Percentiles rank a stretch among this genome's conserved stretches.
These are phyloP conservation scores for Penicillium vulpinum DNA, from an alignment of 2,329 filamentous ascomycete species.

Conservation along the genomic window DNA sequence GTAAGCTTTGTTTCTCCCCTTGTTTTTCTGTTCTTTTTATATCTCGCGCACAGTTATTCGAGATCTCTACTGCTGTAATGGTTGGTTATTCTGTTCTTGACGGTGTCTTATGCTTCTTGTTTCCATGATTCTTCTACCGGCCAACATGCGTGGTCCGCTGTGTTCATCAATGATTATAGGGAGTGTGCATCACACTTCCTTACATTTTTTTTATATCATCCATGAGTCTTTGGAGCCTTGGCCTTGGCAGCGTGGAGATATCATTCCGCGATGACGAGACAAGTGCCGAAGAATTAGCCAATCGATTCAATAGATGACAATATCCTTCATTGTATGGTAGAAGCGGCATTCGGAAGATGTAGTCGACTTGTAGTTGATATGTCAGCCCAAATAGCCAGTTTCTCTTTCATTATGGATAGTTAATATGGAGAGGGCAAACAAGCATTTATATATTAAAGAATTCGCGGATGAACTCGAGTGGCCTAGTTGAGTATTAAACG, in stretches of 20 bases:
- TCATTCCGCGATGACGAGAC: constrained; percentile 1
- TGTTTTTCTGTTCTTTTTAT: constrained; percentile 3
- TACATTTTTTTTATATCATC: constrained; percentile 1
- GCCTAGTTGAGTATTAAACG: neutral
- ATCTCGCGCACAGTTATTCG: constrained; percentile 6
- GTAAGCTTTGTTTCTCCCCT: constrained; percentile 15
- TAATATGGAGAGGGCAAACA: neutral
- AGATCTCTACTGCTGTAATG: constrained; percentile 25
- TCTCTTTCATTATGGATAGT: neutral
- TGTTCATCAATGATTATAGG: constrained; percentile 7
- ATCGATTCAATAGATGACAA: constrained; percentile 21
- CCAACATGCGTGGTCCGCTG: constrained; percentile 6
- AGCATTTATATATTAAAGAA: neutral
- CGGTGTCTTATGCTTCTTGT: constrained; percentile 7
- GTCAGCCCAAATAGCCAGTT: neutral
- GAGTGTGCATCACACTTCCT: constrained; percentile 5
- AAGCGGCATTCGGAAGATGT: neutral
- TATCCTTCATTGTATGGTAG: neutral
- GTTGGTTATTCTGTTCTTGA: constrained; percentile 13
- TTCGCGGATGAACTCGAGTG: neutral
- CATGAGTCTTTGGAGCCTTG: neutral
- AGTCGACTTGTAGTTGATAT: neutral
- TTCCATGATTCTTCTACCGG: constrained; percentile 7
- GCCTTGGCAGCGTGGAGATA: neutral
- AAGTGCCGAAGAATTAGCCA: constrained; percentile 11